Base-by-base conservation (phyloP, 805 yeast genomes). In the Zygoascus flipseniorum region DNA sequence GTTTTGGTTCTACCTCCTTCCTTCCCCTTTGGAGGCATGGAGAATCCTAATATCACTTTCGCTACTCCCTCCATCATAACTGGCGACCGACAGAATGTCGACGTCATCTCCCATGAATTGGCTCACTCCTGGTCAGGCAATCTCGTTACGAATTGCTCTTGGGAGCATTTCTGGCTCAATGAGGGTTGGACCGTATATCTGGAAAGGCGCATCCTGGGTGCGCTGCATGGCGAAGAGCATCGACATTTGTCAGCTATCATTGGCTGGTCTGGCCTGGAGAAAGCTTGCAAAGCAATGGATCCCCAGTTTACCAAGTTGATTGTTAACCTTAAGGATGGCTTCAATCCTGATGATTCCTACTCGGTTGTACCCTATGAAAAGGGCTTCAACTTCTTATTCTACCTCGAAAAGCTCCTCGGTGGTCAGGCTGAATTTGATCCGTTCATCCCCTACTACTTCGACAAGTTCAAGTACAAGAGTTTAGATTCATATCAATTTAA, bases 141-240 rank as follows among this genome's bases (percentile, higher is more conserved):
- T 65, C 76, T 89, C 59, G 96, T 89, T 43, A 89, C 96, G 31
- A 89, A 88, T 68, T 81, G 85, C 62, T 85, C 93, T 0, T 89
- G 96, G 93, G 90, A 87, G 65, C 95, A 89, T 71, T 89, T 89
- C 68, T 89, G 95, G 93, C 77, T 89, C 60, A 89, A 89, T 67
- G 97, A 89, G 72, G 97, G 97, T 39, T 89, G 96, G 96, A 89
- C 96, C 5, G 96, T 89, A 42, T 89, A 89, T 67, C 69, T 89
- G 39, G 97, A 89, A 69, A 79, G 97, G 66, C 75, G 96, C 62
- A 89, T 89, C 55, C 72, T 81, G 31, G 95, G 86, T 16, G 78
- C 75, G 14, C 67, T 88, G n/a, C 88, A 87, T 63, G 96, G 93
- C 23, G 92, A 86, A 61, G 69, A 80, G 32, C 75, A 79, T 43